Evolutionary conservation across 768 basidiomycete genomes (phyloP), one percentile per base, ranked within the genome.

Genomic region (Mrakia gelida): DNA sequence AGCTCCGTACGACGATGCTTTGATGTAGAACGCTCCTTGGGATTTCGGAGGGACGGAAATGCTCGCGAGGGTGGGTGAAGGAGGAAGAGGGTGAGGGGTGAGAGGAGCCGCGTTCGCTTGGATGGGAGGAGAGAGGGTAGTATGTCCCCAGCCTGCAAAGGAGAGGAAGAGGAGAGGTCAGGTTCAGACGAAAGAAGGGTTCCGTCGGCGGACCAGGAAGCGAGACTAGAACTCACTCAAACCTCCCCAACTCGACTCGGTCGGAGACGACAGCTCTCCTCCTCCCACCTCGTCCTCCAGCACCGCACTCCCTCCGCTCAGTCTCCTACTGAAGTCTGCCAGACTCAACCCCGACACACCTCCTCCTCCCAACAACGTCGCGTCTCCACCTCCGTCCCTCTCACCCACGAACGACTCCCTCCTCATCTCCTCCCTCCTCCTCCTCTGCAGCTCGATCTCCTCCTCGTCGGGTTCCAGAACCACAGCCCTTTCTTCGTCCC

Each of bases 381-480:
- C 49, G 49, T 52, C 49, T 13, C 4, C n/a, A n/a, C n/a, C 18
- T 52, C 49, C 49, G 1, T 43, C 67, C 26, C 41, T 21, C 15
- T 41, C 67, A 30, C 34, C 38, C 32, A 67, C 65, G 38, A 67
- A 67, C 38, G 67, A 70, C 23, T 70, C 67, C 34, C 67, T 41
- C 38, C 34, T 41, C 67, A 70, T 23, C 38, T 34, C 67, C 41
- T 70, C 67, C 67, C 67, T 34, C 23, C 67, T 21, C 23, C 34
- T 41, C 26, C 67, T 26, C 38, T 70, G 67, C 26, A 70, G 23
- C 34, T 70, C 67, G 43, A 70, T 70, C 67, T 70, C 67, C 38
- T 41, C 34, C 38, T 38, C 67, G 13, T 70, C 67, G 9, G 41
- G 41, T 41, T 70, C 67, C 18, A 43, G 26, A 0, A 41, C 18